A percentile compares a stretch with the other conserved stretches of the same genome.
Conservation (phyloP, 2,329 filamentous ascomycete species). For the Cladosporium halotolerans region DNA sequence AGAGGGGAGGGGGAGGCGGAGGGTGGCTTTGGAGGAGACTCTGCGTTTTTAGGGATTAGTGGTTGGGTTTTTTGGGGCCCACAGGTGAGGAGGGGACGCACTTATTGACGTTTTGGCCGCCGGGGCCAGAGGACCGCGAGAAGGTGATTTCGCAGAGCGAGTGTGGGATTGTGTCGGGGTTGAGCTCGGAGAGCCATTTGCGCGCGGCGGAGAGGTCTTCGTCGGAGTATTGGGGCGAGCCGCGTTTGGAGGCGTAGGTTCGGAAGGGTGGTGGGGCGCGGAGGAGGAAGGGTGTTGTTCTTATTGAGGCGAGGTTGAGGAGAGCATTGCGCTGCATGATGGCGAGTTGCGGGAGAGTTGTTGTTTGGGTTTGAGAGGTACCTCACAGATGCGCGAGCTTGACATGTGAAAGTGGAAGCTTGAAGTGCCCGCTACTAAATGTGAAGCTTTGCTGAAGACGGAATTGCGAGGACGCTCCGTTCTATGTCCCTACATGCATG, state of each 20-base stretch:
- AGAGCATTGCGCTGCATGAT: background rate
- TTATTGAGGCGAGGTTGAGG: background rate
- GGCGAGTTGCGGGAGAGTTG: background rate
- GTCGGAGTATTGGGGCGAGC: background rate
- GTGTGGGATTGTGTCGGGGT: constrained; percentile 49
- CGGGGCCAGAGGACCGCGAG: constrained; percentile 58
- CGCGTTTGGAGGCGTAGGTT: constrained; percentile 3
- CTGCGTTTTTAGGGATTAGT: constrained; percentile 32
- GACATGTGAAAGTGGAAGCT: constrained; percentile 1
- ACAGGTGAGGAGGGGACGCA: constrained; percentile 30
- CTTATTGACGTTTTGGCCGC: constrained; percentile 66
- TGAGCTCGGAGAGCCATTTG: constrained; percentile 41
- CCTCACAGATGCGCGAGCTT: background rate
- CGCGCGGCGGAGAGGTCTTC: constrained; percentile 7
- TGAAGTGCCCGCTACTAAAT: too few relatives aligned
- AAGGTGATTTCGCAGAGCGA: constrained; percentile 54
- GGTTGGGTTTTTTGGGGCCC: background rate
- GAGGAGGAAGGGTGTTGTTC: background rate
- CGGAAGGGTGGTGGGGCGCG: background rate
- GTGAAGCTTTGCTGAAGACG: too few relatives aligned
- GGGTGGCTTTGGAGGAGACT: constrained; percentile 61
- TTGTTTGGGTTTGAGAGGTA: background rate
- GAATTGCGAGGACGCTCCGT: too few relatives aligned
- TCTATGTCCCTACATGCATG: too few relatives aligned
- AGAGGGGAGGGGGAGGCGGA: constrained; percentile 48